These are phyloP conservation scores for Dysphania ambrosioides DNA, from an alignment of 148 eudicot genomes.

Conservation along the genomic window DNA sequence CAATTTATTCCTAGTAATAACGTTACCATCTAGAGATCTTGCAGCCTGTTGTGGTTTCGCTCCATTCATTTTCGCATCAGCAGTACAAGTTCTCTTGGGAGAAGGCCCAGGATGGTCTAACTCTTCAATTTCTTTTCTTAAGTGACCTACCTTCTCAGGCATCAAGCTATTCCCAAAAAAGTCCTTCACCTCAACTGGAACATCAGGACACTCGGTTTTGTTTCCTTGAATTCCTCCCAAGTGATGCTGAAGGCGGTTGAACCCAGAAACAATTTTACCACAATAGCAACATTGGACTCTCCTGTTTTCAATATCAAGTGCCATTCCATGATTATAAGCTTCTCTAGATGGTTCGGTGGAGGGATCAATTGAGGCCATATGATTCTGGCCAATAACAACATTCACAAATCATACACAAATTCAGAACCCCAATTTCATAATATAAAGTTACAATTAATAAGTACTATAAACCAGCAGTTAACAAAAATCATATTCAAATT, in stretches of 20 bases:
- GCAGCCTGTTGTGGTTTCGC: not conserved
- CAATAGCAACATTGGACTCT: constrained; percentile 53
- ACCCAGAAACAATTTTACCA: constrained; percentile 44
- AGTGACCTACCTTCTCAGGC: constrained; percentile 24
- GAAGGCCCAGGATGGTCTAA: constrained; percentile 27
- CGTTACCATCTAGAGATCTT: constrained; percentile 1
- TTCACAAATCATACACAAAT: not conserved
- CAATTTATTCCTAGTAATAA: not conserved
- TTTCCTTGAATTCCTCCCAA: constrained; percentile 44
- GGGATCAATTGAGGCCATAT: constrained; percentile 26
- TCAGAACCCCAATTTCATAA: not conserved
- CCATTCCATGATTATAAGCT: constrained; percentile 42
- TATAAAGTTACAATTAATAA: not conserved
- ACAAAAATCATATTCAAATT: not conserved
- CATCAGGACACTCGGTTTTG: constrained; percentile 33
- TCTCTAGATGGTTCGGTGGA: constrained; percentile 32
- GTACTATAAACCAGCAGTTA: not conserved
- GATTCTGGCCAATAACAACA: constrained; percentile 18
- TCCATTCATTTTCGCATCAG: constrained; percentile 20
- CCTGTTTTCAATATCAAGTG: constrained; percentile 31
- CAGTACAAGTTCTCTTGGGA: constrained; percentile 31
- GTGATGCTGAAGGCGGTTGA: constrained; percentile 44
- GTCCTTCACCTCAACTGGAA: constrained; percentile 38
- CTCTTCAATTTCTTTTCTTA: constrained; percentile 41
- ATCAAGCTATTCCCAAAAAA: constrained; percentile 25